A percentile compares a stretch with the other conserved stretches of the same genome.
Conservation (phyloP, 2,329 filamentous ascomycete species). For the Byssothecium circinans region DNA sequence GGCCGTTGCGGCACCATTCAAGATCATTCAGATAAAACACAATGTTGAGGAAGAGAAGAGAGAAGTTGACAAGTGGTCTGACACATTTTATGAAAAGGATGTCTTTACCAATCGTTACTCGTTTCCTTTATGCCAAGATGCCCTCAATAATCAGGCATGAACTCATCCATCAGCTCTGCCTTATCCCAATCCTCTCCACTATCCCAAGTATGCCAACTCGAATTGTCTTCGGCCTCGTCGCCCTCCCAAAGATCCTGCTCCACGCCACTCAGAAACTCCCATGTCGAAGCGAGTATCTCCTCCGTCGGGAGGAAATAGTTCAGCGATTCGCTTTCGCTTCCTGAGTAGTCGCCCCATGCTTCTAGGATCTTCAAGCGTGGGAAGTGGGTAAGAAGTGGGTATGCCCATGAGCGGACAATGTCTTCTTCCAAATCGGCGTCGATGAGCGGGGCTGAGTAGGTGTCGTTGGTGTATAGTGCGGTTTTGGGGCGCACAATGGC, state of each 20-base stretch:
- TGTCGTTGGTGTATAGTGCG: slow-evolving; percentile 18
- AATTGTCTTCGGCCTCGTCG: slow-evolving; percentile 5
- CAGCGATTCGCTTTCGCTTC: slow-evolving; percentile 31
- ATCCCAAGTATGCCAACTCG: slow-evolving; percentile 17
- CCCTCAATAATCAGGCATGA: not conserved
- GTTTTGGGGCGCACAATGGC: slow-evolving; percentile 33
- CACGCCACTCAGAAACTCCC: slow-evolving; percentile 39
- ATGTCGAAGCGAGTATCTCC: slow-evolving; percentile 32
- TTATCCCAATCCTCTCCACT: slow-evolving; percentile 27
- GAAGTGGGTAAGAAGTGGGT: slow-evolving; percentile 28
- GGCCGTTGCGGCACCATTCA: too few relatives aligned
- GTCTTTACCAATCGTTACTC: too few relatives aligned
- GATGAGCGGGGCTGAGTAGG: slow-evolving; percentile 9
- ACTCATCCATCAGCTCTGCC: slow-evolving; percentile 22
- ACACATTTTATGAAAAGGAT: too few relatives aligned
- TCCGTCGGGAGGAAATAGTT: slow-evolving; percentile 37
- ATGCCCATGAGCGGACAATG: slow-evolving; percentile 32
- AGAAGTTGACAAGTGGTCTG: too few relatives aligned
- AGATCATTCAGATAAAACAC: too few relatives aligned
- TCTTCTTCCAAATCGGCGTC: slow-evolving; percentile 29
- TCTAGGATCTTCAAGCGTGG: slow-evolving; percentile 36
- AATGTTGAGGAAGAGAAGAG: too few relatives aligned
- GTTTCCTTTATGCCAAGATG: too few relatives aligned
- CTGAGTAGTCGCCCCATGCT: slow-evolving; percentile 37
- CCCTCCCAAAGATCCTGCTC: slow-evolving; percentile 40